Evolutionary conservation across 331 rosid species (phyloP), one percentile per base, ranked within the genome.

Genomic region (Malus hybrid): DNA sequence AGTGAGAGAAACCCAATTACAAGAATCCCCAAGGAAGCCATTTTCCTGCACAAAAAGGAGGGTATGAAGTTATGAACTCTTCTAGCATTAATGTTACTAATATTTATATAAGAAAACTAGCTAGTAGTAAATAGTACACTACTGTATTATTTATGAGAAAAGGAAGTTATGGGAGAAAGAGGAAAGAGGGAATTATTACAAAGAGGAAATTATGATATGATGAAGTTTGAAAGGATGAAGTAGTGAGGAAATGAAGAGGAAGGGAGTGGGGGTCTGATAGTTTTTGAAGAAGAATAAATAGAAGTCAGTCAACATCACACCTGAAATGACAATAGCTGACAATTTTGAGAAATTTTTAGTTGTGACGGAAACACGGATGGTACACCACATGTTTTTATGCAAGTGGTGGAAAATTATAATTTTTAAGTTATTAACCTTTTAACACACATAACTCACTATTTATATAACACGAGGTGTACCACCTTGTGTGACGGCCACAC

Each of bases 261-360:
- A 78, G 8, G 52, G 63, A 32, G 30, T 2, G 52, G 52, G 30
- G 28, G 44, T 61, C 28, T 73, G 58, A 73, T 72, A 18, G 20
- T 18, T 57, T 77, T 28, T 77, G 82, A 79, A 84, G 70, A 70
- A 79, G 89, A 87, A 86, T 90, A 88, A 84, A 90, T 88, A 93
- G 92, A 84, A 79, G 86, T 26, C 79, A 77, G 88, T 87, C 91
- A 82, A 78, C 87, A 78, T 89, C 88, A 81, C 64, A 74, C 66
- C 81, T 77, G 83, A 84, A 26, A 80, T 56, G 77, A 75, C 77
- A 68, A 52, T 67, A 52, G 57, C 70, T 58, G 78, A 80, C 85
- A 75, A 73, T 76, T 28, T 33, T 79, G 24, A 24, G 24, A 24
- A 24, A 24, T 24, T 24, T 24, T 24, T 24, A 24, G 24, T 24